Evolutionary conservation across 345 rosid species (phyloP), one percentile per base, ranked within the genome.

Genomic region (Gossypium herbaceum): DNA sequence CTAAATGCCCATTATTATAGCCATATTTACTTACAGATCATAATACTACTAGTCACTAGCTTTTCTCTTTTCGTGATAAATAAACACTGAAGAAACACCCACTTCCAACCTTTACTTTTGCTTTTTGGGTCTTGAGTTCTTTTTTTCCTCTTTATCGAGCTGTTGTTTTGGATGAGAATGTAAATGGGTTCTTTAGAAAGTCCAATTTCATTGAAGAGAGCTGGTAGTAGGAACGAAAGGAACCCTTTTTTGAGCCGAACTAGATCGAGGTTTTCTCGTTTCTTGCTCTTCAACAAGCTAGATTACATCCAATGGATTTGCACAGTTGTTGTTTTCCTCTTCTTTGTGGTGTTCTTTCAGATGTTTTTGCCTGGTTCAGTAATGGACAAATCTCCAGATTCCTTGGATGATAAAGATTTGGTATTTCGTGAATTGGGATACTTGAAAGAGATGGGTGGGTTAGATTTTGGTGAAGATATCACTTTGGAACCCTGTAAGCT

Each of bases 191-290:
- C 94, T 43, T 75, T 89, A 22, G 97, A 88, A 76, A 74, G 81
- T 73, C 91, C 83, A 72, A 72, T 84, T 79, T 85, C 94, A 44
- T 71, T 72, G 77, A 91, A 86, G 88, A 85, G 90, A 62, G 89
- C 89, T 41, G 78, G 79, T 71, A 71, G 60, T 45, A 83, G 81
- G 72, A 81, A 19, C 69, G 90, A 84, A 27, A 83, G 79, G 55
- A 70, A 77, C 15, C 75, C 85, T 1, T 77, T 82, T 70, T 76
- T 85, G 77, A 87, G 78, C 69, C 83, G 92, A 65, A 82, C 82
- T 79, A 88, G 95, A 86, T 92, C 97, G 81, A 91, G 87, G 73
- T 86, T 90, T 71, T 83, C 94, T 2, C 92, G 89, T 71, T 88
- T 91, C 86, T 62, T 89, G 78, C 84, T 85, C 34, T 77, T 85